Evolutionary conservation across 2,329 filamentous ascomycete genomes (phyloP).

Genomic region (Trichoderma sp.): DNA sequence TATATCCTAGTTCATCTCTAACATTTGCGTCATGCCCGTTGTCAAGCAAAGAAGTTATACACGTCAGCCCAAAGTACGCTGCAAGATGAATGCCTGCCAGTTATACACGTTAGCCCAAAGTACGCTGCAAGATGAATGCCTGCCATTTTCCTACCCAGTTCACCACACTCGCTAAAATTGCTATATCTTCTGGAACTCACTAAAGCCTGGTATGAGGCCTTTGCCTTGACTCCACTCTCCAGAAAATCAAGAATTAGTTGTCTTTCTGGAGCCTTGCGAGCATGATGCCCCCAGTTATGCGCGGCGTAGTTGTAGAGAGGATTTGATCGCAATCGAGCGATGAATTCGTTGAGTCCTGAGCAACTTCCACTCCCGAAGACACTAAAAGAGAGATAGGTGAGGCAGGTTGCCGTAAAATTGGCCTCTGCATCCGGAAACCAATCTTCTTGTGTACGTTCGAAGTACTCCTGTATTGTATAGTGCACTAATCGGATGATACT

Average conservation of each 20-base stretch:
- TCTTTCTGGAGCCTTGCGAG: background rate
- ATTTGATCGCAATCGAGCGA: background rate
- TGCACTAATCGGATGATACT: slow-evolving; percentile 17
- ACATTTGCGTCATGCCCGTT: background rate
- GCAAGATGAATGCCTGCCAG: background rate
- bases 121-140: background rate
- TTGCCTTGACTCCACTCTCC: too few species aligned
- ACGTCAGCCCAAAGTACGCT: background rate
- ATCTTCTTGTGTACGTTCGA: background rate
- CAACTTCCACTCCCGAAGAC: background rate
- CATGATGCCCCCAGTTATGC: background rate
- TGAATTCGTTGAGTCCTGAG: background rate
- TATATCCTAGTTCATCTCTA: background rate
- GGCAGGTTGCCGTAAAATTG: background rate
- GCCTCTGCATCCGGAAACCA: slow-evolving; percentile 10
- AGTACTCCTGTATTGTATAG: slow-evolving; percentile 16
- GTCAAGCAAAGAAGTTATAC: background rate
- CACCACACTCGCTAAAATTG: too few species aligned
- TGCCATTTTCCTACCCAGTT: background rate
- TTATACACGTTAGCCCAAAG: background rate
- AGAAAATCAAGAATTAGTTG: background rate
- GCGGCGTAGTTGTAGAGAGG: background rate
- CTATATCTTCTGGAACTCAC: too few species aligned
- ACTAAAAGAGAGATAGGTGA: slow-evolving; percentile 8
- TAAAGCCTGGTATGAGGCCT: too few species aligned